Conservation (phyloP, 1,139 yeast species). For the Yamadazyma dendronema region DNA sequence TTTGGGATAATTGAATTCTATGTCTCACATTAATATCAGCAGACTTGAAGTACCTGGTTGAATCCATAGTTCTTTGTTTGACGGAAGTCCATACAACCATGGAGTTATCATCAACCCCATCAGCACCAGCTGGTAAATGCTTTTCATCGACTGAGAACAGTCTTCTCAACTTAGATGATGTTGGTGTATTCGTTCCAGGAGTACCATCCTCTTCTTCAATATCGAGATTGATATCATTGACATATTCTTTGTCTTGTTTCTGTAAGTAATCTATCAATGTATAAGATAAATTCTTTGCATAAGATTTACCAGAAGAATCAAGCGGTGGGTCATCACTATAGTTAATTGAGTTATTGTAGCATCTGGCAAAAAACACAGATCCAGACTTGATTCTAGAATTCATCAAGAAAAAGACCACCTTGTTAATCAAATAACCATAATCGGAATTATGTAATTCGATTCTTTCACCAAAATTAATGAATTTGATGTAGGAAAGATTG, state of each 20-base stretch:
- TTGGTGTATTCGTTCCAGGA: conserved; percentile 9
- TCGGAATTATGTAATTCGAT: conserved; percentile 78
- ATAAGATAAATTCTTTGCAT: conserved; percentile 45
- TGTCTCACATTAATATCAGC: conserved; percentile 63
- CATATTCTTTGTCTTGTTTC: conserved; percentile 29
- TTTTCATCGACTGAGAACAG: conserved; percentile 27
- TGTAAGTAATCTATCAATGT: conserved; percentile 38
- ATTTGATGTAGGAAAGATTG: conserved; percentile 69
- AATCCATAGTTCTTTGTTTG: conserved; percentile 75
- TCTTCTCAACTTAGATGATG: conserved; percentile 13
- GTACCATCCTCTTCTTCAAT: conserved; percentile 6
- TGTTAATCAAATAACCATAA: conserved; percentile 83
- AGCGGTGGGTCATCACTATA: conserved; percentile 63
- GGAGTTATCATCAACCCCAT: conserved; percentile 48
- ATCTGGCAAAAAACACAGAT: conserved; percentile 83
- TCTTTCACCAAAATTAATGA: conserved; percentile 87
- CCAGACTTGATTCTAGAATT: conserved; percentile 83
- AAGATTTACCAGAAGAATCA: conserved; percentile 55
- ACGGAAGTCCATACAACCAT: conserved; percentile 92
- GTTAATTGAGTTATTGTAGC: conserved; percentile 62
- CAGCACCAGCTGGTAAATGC: conserved; percentile 50
- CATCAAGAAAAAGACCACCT: conserved; percentile 87
- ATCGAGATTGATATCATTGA: conserved; percentile 12
- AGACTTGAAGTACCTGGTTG: conserved; percentile 66
- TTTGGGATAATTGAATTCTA: conserved; percentile 79